Base-by-base conservation (phyloP, 2,329 filamentous ascomycete species). In the Hymenoscyphus fructigenus region DNA sequence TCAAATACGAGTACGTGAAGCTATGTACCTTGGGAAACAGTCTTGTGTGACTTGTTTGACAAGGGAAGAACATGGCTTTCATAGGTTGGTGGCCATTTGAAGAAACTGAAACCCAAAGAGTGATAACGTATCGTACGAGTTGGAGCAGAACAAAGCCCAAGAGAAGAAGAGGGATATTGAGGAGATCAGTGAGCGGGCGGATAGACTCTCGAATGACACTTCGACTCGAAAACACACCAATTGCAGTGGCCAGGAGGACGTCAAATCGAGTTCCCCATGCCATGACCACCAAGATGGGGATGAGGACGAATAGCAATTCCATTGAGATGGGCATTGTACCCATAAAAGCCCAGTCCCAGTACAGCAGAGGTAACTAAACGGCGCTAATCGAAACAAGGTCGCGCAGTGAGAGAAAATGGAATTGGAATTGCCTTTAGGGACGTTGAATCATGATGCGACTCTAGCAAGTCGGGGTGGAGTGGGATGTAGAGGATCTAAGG, bases 1-100 rank as follows among this genome's bases (percentile, higher is more conserved):
- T 80, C 1, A 93, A 82, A 74, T 92, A 92, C 0, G 88, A 87
- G 73, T 92, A 91, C 0, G 80, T 80, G 72, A 93, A 93, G 0
- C 82, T 82, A 73, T 92, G 88, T 65, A 83, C 85, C 72, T 86
- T 82, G 0, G 90, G 90, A 64, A 89, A 87, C n/a, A 89, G 74
- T 20, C 90, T 82, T 3, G 83, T 79, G 74, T 93, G 90, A 1
- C 83, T 87, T 15, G 87, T 91, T 56, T 79, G 80, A 70, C 86
- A 87, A 7, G 89, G 88, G 53, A 92, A 85, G 14, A 93, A 77
- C 63, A 86, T 76, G 2, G 85, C 82, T 60, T 71, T 72, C 2
- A 67, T 26, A 20, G 67, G 64, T 34, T 67, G 68, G 5, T 62
- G 61, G 41, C 63, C 50, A 17, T 36, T 60, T 23, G 59, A 32